These are phyloP conservation scores for Saccharum officinarum DNA, from an alignment of 176 grass and related monocot genomes.

Conservation along the genomic window DNA sequence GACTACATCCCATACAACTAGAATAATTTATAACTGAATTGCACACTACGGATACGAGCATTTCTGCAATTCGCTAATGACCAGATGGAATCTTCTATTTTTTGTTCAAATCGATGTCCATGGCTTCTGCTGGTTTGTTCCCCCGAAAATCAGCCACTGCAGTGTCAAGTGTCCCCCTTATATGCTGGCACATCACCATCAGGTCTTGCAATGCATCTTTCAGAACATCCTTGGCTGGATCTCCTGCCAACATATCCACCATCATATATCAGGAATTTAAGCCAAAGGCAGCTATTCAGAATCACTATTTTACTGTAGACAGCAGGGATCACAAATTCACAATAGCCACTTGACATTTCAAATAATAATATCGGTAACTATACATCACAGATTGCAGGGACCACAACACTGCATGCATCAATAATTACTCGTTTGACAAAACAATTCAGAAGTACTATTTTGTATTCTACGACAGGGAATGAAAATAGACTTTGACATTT, in stretches of 20 bases:
- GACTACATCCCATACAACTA: background rate
- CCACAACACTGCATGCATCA: background rate
- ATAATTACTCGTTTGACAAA: background rate
- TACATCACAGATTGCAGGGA: background rate
- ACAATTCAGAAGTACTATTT: background rate
- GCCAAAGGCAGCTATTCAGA: background rate
- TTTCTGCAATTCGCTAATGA: background rate
- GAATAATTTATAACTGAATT: background rate
- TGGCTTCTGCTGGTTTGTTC: conserved; percentile 12
- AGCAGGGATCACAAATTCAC: background rate
- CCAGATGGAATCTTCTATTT: background rate
- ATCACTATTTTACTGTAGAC: background rate
- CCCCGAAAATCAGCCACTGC: conserved; percentile 33
- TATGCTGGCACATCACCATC: conserved; percentile 53
- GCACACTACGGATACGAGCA: background rate
- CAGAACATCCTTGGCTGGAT: conserved; percentile 57
- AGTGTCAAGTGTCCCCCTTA: conserved; percentile 45
- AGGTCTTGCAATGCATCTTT: conserved; percentile 55
- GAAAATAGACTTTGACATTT: background rate
- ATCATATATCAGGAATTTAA: conserved; percentile 16
- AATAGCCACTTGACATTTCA: background rate
- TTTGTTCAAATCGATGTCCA: conserved; percentile 31
- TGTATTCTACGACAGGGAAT: background rate
- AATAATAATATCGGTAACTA: background rate
- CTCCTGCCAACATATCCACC: conserved; percentile 40